These are phyloP conservation scores for Penicillium sclerotigenum DNA, from an alignment of 2,329 filamentous ascomycete genomes.

Conservation along the genomic window DNA sequence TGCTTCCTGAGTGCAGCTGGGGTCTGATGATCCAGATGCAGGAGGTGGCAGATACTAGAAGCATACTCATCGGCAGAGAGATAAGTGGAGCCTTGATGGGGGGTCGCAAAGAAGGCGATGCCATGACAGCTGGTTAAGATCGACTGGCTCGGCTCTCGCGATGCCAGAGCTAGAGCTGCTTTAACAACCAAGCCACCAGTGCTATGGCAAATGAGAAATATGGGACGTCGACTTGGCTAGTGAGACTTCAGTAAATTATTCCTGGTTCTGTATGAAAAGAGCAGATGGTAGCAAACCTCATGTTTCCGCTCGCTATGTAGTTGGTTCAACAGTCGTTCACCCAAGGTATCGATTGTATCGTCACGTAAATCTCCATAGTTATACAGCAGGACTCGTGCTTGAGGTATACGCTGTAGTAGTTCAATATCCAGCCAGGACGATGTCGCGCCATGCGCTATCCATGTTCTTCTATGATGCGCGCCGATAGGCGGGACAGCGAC, in stretches of 20 bases:
- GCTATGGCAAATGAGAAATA: slow-evolving; percentile 61
- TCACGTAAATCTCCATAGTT: slow-evolving; percentile 28
- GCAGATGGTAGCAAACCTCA: slow-evolving; percentile 10
- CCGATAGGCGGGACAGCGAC: slow-evolving; percentile 38
- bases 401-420: slow-evolving; percentile 20
- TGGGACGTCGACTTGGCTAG: slow-evolving; percentile 42
- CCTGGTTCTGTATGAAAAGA: not conserved
- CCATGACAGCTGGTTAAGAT: slow-evolving; percentile 59
- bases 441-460: slow-evolving; percentile 21
- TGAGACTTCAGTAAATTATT: not conserved
- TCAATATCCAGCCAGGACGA: slow-evolving; percentile 29
- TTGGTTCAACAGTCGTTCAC: slow-evolving; percentile 24
- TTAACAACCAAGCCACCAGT: slow-evolving; percentile 61
- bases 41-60: slow-evolving; percentile 52
- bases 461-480: slow-evolving; percentile 30
- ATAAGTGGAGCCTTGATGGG: slow-evolving; percentile 62
- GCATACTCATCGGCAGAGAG: slow-evolving; percentile 58
- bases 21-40: slow-evolving; percentile 52
- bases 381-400: slow-evolving; percentile 29
- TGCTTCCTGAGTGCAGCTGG: slow-evolving; percentile 52
- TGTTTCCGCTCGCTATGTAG: slow-evolving; percentile 23
- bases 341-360: slow-evolving; percentile 29
- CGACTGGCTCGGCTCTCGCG: slow-evolving; percentile 27
- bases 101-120: slow-evolving; percentile 60
- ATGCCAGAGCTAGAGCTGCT: slow-evolving; percentile 48